A percentile compares a stretch with the other conserved stretches of the same genome.
Conservation (phyloP, 83 land plant genomes). For the Picea engelmannii region DNA sequence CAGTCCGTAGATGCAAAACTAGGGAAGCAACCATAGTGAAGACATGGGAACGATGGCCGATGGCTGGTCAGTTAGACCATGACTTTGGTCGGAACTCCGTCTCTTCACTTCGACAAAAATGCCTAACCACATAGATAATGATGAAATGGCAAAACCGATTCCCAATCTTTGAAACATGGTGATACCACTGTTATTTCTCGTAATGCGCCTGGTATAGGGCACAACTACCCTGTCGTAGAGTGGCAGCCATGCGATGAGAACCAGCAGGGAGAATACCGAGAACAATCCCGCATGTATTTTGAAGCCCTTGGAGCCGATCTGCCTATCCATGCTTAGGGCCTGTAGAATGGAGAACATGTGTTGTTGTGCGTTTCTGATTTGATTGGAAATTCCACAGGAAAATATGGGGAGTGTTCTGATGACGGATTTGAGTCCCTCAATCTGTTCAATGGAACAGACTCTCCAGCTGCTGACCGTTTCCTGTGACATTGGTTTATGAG, state of each 20-base stretch:
- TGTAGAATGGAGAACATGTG: too few species aligned
- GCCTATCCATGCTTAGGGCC: too few species aligned
- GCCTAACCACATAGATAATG: constrained; percentile 49
- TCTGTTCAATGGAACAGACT: constrained; percentile 64
- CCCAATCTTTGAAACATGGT: constrained; percentile 62
- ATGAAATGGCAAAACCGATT: constrained; percentile 54
- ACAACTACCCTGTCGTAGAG: constrained; percentile 60
- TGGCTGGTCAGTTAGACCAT: constrained; percentile 17
- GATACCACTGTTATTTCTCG: constrained; percentile 51
- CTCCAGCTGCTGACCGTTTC: constrained; percentile 47
- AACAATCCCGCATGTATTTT: too few species aligned
- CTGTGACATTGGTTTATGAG: too few species aligned
- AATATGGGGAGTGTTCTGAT: constrained; percentile 73
- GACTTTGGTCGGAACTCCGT: constrained; percentile 14
- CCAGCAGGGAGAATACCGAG: too few species aligned
- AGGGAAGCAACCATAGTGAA: constrained; percentile 1
- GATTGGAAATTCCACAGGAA: constrained; percentile 35
- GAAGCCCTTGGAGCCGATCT: too few species aligned
- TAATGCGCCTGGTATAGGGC: constrained; percentile 38
- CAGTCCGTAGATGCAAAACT: constrained; percentile 32
- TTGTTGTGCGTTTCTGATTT: not conserved
- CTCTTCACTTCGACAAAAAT: constrained; percentile 57
- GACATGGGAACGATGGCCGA: constrained; percentile 60
- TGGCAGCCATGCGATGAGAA: constrained; percentile 41
- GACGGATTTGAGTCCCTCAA: constrained; percentile 74